Evolutionary conservation across 306 rosid species (phyloP), one percentile per base, ranked within the genome.

Genomic region (Arachis hypogaea): DNA sequence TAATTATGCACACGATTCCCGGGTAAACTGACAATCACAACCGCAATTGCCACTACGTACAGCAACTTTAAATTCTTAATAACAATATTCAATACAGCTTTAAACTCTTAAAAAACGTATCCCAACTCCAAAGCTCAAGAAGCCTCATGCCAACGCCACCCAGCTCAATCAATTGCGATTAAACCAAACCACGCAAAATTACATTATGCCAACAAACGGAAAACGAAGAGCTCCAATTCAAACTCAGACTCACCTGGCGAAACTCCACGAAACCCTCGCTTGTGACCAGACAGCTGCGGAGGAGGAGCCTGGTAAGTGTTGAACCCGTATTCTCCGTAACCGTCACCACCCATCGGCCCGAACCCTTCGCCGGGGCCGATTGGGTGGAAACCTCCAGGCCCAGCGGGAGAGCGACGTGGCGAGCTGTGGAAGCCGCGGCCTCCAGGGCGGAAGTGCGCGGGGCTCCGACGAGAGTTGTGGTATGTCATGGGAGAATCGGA

Each of bases 251-350:
- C 46, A 93, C 97, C 98, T 7, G 96, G 98, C 29, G 96, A 93
- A 40, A 81, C 78, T 40, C 85, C 92, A 0, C 86, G 87, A 76
- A 83, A 83, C 59, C 87, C 96, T 55, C 98, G 92, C 74, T 93
- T 93, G 83, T 87, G 98, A 10, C 98, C 91, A 2, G 86, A 81
- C 29, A 91, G 75, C 7, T 80, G 87, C 5, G 81, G 87, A 5
- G 85, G 87, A 5, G 85, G 87, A 2, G 82, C 75, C 33, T 76
- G 90, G 44, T 78, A 81, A 71, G 65, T 38, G 63, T 63, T 74
- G 28, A 80, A 82, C 58, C 86, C 91, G 49, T 85, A 84, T 4
- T 87, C 93, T 28, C 85, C 84, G 51, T 72, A 59, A 59, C 51
- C 85, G 2, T 76, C 85, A 10, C 65, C 77, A 0, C 52, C 18